Conservation (phyloP, 2,329 filamentous ascomycete genomes). For the Golovinomyces cichoracearum region DNA sequence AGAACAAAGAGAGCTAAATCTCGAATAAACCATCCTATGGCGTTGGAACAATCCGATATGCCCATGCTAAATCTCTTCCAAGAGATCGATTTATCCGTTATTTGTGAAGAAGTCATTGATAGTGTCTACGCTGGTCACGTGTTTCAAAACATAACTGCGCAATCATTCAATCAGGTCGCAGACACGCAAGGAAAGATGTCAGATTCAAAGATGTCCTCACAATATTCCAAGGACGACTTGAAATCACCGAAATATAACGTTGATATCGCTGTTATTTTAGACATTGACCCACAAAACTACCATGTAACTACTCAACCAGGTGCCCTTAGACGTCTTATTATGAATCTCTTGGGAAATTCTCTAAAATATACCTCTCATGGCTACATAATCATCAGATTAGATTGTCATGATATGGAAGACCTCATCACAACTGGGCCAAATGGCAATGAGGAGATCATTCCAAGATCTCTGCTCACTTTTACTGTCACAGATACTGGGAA, state of each 20-base stretch:
- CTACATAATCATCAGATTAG: slow-evolving; percentile 20
- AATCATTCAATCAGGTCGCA: slow-evolving; percentile 13
- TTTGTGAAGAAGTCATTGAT: slow-evolving; percentile 16
- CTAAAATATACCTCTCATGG: slow-evolving; percentile 34
- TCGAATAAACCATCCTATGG: slow-evolving; percentile 3
- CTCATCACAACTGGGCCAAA: slow-evolving; percentile 4
- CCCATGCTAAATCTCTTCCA: slow-evolving; percentile 16
- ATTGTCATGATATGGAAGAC: slow-evolving; percentile 11
- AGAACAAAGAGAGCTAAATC: slow-evolving; percentile 6
- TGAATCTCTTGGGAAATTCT: slow-evolving; percentile 38
- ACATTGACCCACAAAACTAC: slow-evolving; percentile 12
- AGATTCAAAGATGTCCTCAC: slow-evolving; percentile 4
- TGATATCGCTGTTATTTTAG: slow-evolving; percentile 12
- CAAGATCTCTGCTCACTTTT: slow-evolving; percentile 23
- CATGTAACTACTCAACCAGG: slow-evolving; percentile 27
- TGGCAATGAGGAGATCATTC: slow-evolving; percentile 5
- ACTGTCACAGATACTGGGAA: slow-evolving; percentile 50
- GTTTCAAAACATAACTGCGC: slow-evolving; percentile 13
- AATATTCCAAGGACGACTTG: slow-evolving; percentile 3
- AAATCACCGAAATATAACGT: slow-evolving; percentile 2
- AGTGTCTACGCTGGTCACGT: slow-evolving; percentile 15
- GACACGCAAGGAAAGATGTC: slow-evolving; percentile 10
- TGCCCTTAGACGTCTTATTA: slow-evolving; percentile 24
- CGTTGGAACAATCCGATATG: slow-evolving; percentile 11
- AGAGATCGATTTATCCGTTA: slow-evolving; percentile 13